Evolutionary conservation across 768 basidiomycete genomes (phyloP).

Genomic region (Podaxis carcinomalis): DNA sequence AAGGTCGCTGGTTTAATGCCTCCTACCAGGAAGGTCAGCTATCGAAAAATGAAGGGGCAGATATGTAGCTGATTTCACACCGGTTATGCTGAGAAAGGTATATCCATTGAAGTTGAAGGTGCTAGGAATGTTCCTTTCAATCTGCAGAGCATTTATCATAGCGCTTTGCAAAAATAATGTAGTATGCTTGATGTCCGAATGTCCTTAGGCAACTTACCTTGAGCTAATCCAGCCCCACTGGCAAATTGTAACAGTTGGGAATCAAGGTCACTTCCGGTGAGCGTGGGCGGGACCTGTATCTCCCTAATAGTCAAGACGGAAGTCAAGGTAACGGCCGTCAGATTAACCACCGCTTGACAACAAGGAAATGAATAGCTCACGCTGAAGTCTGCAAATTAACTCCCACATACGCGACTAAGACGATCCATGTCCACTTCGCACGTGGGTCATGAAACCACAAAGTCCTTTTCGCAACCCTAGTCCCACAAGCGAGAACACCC

Average conservation of each 20-base stretch:
- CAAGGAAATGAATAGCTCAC: neutral
- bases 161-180: neutral
- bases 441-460: neutral
- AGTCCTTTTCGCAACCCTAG: neutral
- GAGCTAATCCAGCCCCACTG: neutral
- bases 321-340: neutral
- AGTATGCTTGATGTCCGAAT: neutral
- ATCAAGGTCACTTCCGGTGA: neutral
- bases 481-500: neutral
- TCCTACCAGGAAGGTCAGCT: neutral
- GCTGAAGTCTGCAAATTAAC: conserved; percentile 1
- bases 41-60: no score
- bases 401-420: neutral
- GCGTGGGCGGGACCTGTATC: neutral
- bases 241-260: neutral
- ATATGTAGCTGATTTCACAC: neutral
- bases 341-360: neutral
- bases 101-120: conserved; percentile 3
- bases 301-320: neutral
- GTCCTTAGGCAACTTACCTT: neutral
- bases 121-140: neutral
- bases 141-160: neutral
- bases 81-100: neutral
- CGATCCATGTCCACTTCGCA: conserved; percentile 5
- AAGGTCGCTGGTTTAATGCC: neutral